Percentiles rank a stretch among this genome's conserved stretches.
Evolutionary conservation across 2,329 filamentous ascomycete genomes (phyloP).

Genomic region (Ceratocystis eucalypticola): DNA sequence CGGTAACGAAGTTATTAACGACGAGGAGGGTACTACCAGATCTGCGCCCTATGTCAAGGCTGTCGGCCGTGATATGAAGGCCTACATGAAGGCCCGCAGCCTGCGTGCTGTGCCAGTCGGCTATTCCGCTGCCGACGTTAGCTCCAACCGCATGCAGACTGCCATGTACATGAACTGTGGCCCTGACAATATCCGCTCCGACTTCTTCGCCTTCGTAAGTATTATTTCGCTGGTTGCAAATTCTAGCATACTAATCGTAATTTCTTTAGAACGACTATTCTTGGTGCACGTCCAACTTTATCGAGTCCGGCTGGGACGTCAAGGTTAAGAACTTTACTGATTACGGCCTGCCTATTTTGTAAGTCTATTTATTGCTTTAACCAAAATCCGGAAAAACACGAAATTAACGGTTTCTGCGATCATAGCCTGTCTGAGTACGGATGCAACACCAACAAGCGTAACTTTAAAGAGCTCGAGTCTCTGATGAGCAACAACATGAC

Average conservation of each 20-base stretch:
- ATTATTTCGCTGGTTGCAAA: neutral
- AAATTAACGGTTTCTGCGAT: neutral
- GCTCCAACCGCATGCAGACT: slow-evolving; percentile 73
- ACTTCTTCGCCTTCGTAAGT: slow-evolving; percentile 62
- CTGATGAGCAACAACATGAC: slow-evolving; percentile 80
- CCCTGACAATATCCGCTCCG: slow-evolving; percentile 64
- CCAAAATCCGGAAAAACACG: neutral
- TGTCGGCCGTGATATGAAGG: slow-evolving; percentile 61
- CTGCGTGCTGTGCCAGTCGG: slow-evolving; percentile 60
- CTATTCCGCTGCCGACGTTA: slow-evolving; percentile 67
- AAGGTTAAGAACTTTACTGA: slow-evolving; percentile 80
- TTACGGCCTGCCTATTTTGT: slow-evolving; percentile 79
- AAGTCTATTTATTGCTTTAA: slow-evolving; percentile 26
- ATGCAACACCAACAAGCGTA: slow-evolving; percentile 67
- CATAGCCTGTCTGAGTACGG: slow-evolving; percentile 75
- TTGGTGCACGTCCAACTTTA: slow-evolving; percentile 64
- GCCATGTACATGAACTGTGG: slow-evolving; percentile 92
- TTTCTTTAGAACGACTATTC: slow-evolving; percentile 58
- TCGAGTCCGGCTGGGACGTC: slow-evolving; percentile 63
- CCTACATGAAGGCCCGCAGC: slow-evolving; percentile 49
- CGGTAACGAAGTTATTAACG: slow-evolving; percentile 69
- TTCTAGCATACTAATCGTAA: slow-evolving; percentile 22
- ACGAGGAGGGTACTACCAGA: slow-evolving; percentile 46
- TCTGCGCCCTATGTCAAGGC: slow-evolving; percentile 66
- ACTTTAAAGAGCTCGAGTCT: slow-evolving; percentile 65